Evolutionary conservation across 768 basidiomycete species (phyloP).

Genomic region (Rhodotorula graminis): DNA sequence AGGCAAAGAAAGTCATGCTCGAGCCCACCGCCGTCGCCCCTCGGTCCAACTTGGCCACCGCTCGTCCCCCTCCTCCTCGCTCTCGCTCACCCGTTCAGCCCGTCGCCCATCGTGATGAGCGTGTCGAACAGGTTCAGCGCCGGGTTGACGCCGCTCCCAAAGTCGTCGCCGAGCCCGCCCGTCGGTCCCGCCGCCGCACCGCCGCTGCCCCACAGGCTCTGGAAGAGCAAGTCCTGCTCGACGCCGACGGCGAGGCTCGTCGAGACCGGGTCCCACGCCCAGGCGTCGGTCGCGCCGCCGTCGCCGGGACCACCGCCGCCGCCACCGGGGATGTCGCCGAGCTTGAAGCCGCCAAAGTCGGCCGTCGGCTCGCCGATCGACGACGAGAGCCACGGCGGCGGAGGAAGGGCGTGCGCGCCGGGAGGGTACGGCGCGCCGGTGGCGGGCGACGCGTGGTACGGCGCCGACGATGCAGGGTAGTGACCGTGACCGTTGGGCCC

Average conservation of each 20-base stretch:
- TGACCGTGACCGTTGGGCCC: neutral
- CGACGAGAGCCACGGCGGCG: neutral
- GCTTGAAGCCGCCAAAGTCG: slow-evolving; percentile 7
- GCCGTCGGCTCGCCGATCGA: neutral
- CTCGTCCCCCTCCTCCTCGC: neutral
- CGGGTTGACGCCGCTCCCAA: slow-evolving; percentile 22
- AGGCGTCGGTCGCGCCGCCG: slow-evolving; percentile 14
- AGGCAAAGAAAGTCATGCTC: too few species aligned
- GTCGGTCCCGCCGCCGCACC: neutral
- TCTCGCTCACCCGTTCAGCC: neutral
- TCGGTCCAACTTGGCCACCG: neutral
- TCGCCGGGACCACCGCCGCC: too few species aligned
- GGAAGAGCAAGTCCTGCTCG: slow-evolving; percentile 38
- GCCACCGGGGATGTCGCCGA: neutral
- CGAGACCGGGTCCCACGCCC: slow-evolving; percentile 29
- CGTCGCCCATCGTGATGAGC: slow-evolving; percentile 25
- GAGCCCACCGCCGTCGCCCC: too few species aligned
- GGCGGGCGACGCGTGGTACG: neutral
- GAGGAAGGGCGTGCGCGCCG: neutral
- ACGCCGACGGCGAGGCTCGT: slow-evolving; percentile 18
- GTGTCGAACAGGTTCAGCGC: slow-evolving; percentile 32
- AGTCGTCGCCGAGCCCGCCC: slow-evolving; percentile 7
- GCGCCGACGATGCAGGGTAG: neutral
- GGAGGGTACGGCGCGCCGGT: neutral
- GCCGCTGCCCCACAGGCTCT: slow-evolving; percentile 30